Evolutionary conservation across 169 alveolate species (phyloP).

Genomic region (Perkinsus olseni): DNA sequence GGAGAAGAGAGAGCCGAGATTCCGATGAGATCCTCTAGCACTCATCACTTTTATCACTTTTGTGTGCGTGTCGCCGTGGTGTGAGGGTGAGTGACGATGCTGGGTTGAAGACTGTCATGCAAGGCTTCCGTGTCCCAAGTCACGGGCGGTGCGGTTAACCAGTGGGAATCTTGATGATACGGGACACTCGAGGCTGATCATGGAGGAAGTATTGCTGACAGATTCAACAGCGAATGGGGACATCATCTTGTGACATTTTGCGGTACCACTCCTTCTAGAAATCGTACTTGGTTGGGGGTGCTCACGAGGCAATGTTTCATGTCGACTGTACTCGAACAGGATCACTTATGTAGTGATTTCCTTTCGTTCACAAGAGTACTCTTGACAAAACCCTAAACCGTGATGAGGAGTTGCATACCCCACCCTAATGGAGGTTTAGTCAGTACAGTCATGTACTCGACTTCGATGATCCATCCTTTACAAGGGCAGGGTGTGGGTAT

Average conservation of each 20-base stretch:
- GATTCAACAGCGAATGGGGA: no score
- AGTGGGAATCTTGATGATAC: no score
- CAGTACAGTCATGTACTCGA: background rate
- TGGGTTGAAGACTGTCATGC: no score
- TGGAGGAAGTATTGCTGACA: no score
- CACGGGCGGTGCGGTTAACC: no score
- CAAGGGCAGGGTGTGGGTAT: background rate
- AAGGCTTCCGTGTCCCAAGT: no score
- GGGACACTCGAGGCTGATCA: no score
- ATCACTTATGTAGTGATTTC: background rate
- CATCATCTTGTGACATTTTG: background rate
- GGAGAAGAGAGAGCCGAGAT: no score
- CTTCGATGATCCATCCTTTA: background rate
- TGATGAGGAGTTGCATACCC: background rate
- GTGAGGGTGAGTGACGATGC: no score
- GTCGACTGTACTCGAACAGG: slow-evolving; percentile 4
- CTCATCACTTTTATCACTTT: no score
- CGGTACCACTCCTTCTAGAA: background rate
- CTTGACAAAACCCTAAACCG: background rate
- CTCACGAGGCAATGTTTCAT: background rate
- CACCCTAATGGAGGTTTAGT: background rate
- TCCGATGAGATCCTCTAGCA: no score
- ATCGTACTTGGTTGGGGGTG: background rate
- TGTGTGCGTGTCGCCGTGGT: no score
- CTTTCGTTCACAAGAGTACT: background rate